Base-by-base conservation (phyloP, 1,139 yeast genomes). In the Debaryomyces fabryi region DNA sequence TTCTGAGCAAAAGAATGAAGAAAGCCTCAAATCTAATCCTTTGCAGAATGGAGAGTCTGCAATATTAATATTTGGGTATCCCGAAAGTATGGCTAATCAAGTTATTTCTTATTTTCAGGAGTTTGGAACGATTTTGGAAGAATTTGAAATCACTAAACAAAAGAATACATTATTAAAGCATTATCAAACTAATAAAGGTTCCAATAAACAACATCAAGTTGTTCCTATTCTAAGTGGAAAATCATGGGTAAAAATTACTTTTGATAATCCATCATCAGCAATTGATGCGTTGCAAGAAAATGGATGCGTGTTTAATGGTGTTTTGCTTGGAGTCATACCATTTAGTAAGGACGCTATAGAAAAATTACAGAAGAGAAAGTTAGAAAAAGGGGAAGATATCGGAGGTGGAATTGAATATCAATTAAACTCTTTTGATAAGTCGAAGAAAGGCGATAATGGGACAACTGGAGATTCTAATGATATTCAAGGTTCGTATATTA, bases 201-300 rank as follows among this genome's bases (percentile, higher is more conserved):
- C 24, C 6, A 32, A 34, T 18, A 41, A 43, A 18, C 44, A 39
- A 4, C 51, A 47, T 6, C 57, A 58, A 35, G 57, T 66, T n/a
- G 61, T 68, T 43, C 96, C 96, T 0, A 85, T 91, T 13, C 87
- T 84, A 63, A 80, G 93, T 10, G 98, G 97, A 0, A 80, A 82
- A 39, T 86, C 90, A 42, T 93, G 98, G 97, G 83, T 91, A 21
- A 88, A 90, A 61, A 66, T 93, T 46, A 91, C 97, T 0, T 93
- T 83, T 65, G 88, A 84, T 51, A 85, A 85, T 52, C 82, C 88
- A 3, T 74, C 85, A 3, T 79, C 92, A 10, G 97, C 97, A 1
- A 68, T 83, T 24, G 84, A 95, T 48, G 97, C 98, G 0, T 70
- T 91, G 39, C 85, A 85, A 54, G 96, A 91, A 58, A 89, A 88